phyloP scores from a whole-genome alignment of 768 basidiomycete species.

The Lentinula aciculospora region DNA sequence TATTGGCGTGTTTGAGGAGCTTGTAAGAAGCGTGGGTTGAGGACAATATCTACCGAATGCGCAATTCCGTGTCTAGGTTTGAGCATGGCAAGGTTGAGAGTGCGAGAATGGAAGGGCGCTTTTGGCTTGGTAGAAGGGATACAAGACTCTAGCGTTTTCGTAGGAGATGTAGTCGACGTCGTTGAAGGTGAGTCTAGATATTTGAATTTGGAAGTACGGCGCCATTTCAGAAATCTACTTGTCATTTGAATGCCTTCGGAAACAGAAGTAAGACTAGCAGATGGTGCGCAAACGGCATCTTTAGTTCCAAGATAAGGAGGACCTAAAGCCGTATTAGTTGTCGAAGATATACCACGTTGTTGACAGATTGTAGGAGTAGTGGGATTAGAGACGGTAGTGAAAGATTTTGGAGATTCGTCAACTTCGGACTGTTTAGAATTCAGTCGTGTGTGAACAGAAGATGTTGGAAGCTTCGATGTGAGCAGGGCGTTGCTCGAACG shows the following conservation, averaged over 20 bases:
- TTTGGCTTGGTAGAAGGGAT: slow-evolving; percentile 2
- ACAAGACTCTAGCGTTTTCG: background rate
- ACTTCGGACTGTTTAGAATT: background rate
- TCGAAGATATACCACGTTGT: background rate
- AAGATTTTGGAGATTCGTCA: background rate
- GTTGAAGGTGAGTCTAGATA: background rate
- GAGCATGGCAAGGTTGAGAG: background rate
- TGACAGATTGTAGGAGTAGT: background rate
- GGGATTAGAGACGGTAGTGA: background rate
- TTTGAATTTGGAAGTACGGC: background rate
- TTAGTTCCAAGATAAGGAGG: background rate
- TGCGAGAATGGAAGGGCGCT: background rate
- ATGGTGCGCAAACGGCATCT: background rate
- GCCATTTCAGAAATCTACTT: background rate
- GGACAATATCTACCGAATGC: background rate
- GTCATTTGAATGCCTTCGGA: background rate
- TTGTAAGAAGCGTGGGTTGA: background rate
- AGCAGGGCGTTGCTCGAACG: background rate
- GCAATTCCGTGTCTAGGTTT: background rate
- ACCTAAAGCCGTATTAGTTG: background rate
- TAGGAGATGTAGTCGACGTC: background rate
- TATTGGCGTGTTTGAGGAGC: background rate
- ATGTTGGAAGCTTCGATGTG: background rate
- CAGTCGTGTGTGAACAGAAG: background rate
- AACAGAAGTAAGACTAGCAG: background rate